These are phyloP conservation scores for Cyberlindnera euphorbiae DNA, from an alignment of 805 yeast species.

Conservation along the genomic window DNA sequence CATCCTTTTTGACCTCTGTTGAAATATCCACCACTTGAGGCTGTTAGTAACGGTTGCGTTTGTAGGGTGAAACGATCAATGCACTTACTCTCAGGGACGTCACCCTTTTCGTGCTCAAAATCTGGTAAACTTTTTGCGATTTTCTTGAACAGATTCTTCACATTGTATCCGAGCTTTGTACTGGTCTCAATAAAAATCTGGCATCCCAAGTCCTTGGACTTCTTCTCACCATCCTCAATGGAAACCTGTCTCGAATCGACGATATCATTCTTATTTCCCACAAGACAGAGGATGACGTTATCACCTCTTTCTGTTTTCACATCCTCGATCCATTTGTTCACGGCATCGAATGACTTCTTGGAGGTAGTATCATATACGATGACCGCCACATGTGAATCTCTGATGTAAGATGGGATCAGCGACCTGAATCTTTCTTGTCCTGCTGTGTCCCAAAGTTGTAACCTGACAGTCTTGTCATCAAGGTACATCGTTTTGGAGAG, in stretches of 20 bases:
- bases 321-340: slow-evolving; percentile 91
- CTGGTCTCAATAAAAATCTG: slow-evolving; percentile 87
- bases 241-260: slow-evolving; percentile 77
- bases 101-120: slow-evolving; percentile 39
- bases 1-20: slow-evolving; percentile 19
- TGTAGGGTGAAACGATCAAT: slow-evolving; percentile 2
- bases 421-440: slow-evolving; percentile 96
- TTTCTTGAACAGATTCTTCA: slow-evolving; percentile 81
- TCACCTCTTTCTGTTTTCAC: slow-evolving; percentile 90
- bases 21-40: slow-evolving; percentile 23
- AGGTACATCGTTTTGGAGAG: slow-evolving; percentile 91
- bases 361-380: slow-evolving; percentile 92
- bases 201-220: slow-evolving; percentile 68
- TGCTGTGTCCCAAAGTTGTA: slow-evolving; percentile 97
- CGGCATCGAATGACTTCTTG: slow-evolving; percentile 75
- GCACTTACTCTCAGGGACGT: slow-evolving; percentile 23
- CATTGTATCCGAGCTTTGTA: slow-evolving; percentile 92
- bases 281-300: slow-evolving; percentile 83
- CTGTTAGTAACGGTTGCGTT: slow-evolving; percentile 11
- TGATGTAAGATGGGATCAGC: slow-evolving; percentile 88
- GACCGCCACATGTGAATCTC: slow-evolving; percentile 97
- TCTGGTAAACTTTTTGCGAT: slow-evolving; percentile 92
- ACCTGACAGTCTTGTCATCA: slow-evolving; percentile 90
- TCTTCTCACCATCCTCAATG: slow-evolving; percentile 76
- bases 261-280: slow-evolving; percentile 88